Base-by-base conservation (phyloP, 2,329 filamentous ascomycete species). In the Didymella pinodella region DNA sequence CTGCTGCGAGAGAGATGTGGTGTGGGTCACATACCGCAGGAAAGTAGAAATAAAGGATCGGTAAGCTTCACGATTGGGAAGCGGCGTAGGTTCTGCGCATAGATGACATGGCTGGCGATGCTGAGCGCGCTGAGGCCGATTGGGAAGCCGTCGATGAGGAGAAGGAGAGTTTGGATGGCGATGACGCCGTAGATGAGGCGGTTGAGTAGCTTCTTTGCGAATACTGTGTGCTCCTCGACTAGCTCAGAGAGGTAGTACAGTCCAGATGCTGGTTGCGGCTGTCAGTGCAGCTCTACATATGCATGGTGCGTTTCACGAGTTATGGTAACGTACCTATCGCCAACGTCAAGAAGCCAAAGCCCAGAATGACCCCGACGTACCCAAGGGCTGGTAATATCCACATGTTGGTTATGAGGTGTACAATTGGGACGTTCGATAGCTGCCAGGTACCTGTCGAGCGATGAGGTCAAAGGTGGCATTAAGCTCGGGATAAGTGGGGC, bases 201-300 rank as follows among this genome's bases (percentile, higher is more conserved):
- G 32, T 86, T 90, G 51, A 99, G 84, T n/a, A 97, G 82, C 57
- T 90, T 91, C 76, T 96, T 96, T 12, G 93, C 91, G 63, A 96
- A 80, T 11, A 98, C 94, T 4, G 94, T 97, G 75, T 99, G 94
- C 78, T 99, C 95, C 80, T 99, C 95, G 61, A 99, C 95, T 14
- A 98, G 88, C 78, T 99, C 95, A 25, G 94, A 97, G 53, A 99
- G 89, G 78, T 99, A 99, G 82, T 99, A 99, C 26, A 99, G 88
- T 36, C 95, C 95, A n/a, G 93, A 97, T 38, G 95, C 95, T 92
- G 71, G 49, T n/a, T 2, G 20, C 2, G 14, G 16, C 40, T 40
- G n/a, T 59, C n/a, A 59, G 47, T 28, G 45, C n/a, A 25, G 46
- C 47, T 40, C 34, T 18, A 5, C 5, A 44, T 28, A 14, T 25